Conservation (phyloP, 2,329 filamentous ascomycete genomes). For the Penicillium sclerotigenum region DNA sequence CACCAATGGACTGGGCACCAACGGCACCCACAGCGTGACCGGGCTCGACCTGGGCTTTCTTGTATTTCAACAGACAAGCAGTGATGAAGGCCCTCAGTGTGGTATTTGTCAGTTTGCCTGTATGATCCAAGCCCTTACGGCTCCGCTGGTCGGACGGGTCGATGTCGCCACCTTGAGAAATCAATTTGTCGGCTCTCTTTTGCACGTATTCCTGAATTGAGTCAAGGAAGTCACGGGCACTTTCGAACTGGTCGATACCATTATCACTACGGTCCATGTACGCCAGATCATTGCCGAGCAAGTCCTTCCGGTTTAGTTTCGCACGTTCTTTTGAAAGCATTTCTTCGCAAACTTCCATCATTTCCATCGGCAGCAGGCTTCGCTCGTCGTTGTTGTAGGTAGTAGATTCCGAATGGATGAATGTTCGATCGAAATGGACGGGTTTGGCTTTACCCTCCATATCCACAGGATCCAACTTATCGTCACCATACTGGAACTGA, state of each 20-base stretch:
- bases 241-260: slow-evolving; percentile 73
- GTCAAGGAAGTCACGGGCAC: slow-evolving; percentile 75
- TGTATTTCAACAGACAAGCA: slow-evolving; percentile 84
- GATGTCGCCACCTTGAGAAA: slow-evolving; percentile 33
- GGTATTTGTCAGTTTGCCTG: slow-evolving; percentile 75
- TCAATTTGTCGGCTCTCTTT: slow-evolving; percentile 60
- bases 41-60: slow-evolving; percentile 85
- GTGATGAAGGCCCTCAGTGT: slow-evolving; percentile 74
- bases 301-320: slow-evolving; percentile 60
- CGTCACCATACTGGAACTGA: slow-evolving; percentile 96
- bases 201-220: slow-evolving; percentile 72
- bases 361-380: slow-evolving; percentile 70
- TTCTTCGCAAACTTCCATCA: slow-evolving; percentile 64
- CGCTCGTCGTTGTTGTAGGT: slow-evolving; percentile 77
- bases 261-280: slow-evolving; percentile 70
- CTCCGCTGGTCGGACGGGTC: slow-evolving; percentile 30
- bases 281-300: slow-evolving; percentile 60
- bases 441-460: slow-evolving; percentile 95
- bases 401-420: slow-evolving; percentile 70
- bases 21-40: slow-evolving; percentile 95
- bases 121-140: slow-evolving; percentile 56
- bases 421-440: slow-evolving; percentile 88
- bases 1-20: slow-evolving; percentile 95
- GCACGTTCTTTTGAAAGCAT: slow-evolving; percentile 66
- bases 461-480: slow-evolving; percentile 91